These are phyloP conservation scores for Closterium sp. DNA, from an alignment of 139 green algal species.

Conservation along the genomic window DNA sequence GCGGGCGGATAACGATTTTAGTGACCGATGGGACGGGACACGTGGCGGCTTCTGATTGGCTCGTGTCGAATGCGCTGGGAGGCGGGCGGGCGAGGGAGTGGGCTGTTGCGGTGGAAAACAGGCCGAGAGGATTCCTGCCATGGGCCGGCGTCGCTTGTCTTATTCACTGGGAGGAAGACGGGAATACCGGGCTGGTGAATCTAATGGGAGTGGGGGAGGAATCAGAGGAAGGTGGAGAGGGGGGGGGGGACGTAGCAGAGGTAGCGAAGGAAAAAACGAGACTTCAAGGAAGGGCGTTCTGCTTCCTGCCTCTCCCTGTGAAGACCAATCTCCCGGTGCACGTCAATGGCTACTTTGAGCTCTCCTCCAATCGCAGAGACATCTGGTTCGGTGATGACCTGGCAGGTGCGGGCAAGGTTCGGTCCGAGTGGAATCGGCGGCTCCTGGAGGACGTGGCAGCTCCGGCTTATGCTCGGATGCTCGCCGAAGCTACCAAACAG, in stretches of 20 bases:
- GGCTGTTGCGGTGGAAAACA: conserved; percentile 41
- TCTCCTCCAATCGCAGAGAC: conserved; percentile 66
- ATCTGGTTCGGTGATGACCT: conserved; percentile 63
- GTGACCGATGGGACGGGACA: background rate
- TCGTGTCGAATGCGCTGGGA: conserved; percentile 35
- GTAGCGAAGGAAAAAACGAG: too few relatives aligned
- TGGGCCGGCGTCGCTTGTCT: conserved; percentile 72
- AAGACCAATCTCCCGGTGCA: conserved; percentile 68
- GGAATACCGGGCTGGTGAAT: background rate
- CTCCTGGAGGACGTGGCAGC: conserved; percentile 62
- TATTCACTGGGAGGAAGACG: conserved; percentile 27
- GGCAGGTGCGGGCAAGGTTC: conserved; percentile 55
- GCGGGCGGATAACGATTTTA: conserved; percentile 6
- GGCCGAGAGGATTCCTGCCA: conserved; percentile 62
- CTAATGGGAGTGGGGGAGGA: background rate
- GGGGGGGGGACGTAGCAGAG: too few relatives aligned
- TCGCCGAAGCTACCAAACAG: conserved; percentile 55
- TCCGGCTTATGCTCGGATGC: conserved; percentile 56
- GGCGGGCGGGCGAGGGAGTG: conserved; percentile 44
- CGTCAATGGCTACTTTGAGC: conserved; percentile 81
- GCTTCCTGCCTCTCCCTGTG: conserved; percentile 78
- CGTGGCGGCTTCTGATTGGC: conserved; percentile 9
- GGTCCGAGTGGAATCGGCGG: conserved; percentile 64
- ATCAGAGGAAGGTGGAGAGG: background rate
- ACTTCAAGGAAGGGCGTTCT: conserved; percentile 66